Evolutionary conservation across 1,139 yeast genomes (phyloP).

Genomic region (Geotrichum australiense): DNA sequence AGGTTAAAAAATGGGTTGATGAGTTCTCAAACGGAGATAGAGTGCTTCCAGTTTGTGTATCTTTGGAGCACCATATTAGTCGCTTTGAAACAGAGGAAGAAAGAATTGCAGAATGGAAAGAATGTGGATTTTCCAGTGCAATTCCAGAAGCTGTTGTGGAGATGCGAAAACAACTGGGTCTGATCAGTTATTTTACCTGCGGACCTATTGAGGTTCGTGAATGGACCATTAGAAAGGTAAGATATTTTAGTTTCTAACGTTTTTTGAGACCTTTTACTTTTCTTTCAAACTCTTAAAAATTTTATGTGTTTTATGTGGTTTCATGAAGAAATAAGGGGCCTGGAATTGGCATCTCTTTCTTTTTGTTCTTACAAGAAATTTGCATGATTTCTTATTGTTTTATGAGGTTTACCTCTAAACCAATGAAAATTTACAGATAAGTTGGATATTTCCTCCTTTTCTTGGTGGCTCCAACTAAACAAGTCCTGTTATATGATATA

Average conservation of each 20-base stretch:
- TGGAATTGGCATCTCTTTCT: no score
- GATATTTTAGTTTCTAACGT: no score
- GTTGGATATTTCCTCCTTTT: no score
- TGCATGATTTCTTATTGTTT: no score
- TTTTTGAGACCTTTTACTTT: no score
- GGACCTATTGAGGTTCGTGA: conserved; percentile 75
- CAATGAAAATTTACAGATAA: no score
- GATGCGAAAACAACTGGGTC: conserved; percentile 53
- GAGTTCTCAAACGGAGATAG: conserved; percentile 77
- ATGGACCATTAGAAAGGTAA: conserved; percentile 60
- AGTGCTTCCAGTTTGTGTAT: conserved; percentile 80
- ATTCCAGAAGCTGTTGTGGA: conserved; percentile 68
- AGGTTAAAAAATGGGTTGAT: conserved; percentile 86
- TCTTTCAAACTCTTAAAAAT: background rate
- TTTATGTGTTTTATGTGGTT: background rate
- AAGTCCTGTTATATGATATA: no score
- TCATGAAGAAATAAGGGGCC: no score
- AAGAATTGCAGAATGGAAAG: conserved; percentile 72
- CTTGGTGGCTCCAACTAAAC: no score
- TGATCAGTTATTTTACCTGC: conserved; percentile 78
- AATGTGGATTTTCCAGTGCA: conserved; percentile 66
- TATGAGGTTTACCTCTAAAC: no score
- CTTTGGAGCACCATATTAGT: conserved; percentile 77
- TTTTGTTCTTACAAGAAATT: no score
- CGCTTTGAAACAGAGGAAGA: conserved; percentile 69